phyloP scores from a whole-genome alignment of 495 filamentous ascomycete genomes.

The Neurospora sp. region DNA sequence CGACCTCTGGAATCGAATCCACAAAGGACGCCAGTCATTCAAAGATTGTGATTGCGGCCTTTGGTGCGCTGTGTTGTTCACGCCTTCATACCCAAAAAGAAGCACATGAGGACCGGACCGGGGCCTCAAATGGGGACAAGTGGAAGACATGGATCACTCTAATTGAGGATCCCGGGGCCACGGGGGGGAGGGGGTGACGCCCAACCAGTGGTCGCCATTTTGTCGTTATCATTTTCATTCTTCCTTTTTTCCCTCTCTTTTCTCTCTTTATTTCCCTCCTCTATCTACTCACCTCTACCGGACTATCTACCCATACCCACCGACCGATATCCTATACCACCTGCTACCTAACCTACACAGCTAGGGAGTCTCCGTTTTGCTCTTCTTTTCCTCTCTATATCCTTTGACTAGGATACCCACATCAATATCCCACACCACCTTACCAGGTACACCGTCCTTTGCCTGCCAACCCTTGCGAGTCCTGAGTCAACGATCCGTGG shows the following conservation, averaged over 20 bases:
- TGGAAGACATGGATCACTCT: neutral
- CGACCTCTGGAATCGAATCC: neutral
- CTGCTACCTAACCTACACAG: too few species aligned
- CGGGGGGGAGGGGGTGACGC: neutral
- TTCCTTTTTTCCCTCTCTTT: neutral
- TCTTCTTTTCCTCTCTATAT: neutral
- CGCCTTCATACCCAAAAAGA: neutral
- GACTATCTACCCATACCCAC: neutral
- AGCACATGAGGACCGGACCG: neutral
- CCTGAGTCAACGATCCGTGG: neutral
- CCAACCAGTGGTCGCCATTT: neutral
- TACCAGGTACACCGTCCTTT: neutral
- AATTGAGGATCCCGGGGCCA: neutral
- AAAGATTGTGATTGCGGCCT: too few species aligned
- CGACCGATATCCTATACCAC: neutral
- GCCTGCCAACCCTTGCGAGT: neutral
- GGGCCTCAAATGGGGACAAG: neutral
- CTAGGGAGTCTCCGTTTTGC: neutral
- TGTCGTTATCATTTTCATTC: neutral
- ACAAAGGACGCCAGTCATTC: neutral
- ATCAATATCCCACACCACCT: neutral
- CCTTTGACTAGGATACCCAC: neutral
- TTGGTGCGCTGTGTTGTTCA: neutral
- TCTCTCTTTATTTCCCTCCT: neutral
- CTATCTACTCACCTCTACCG: neutral